phyloP scores from a whole-genome alignment of 2,329 filamentous ascomycete genomes.

The Aspergillus clavatus region DNA sequence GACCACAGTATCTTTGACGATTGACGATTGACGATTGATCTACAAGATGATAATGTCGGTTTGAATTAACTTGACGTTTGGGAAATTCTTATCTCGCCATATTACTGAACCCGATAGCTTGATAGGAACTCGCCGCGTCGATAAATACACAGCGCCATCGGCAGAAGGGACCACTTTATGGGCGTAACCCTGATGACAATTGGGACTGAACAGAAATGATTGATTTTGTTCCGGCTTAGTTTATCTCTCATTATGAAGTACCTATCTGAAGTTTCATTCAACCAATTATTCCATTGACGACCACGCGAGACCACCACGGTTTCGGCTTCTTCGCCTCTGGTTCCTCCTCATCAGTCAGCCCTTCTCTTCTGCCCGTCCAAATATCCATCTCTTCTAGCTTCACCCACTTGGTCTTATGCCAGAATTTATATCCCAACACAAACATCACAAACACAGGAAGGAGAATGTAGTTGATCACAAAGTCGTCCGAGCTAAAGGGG shows the following conservation, averaged over 20 bases:
- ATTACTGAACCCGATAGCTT: too few relatives aligned
- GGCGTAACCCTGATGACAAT: too few relatives aligned
- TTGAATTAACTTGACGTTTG: too few relatives aligned
- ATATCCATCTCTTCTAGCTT: slow-evolving; percentile 38
- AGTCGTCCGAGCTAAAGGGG: slow-evolving; percentile 47
- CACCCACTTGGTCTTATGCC: slow-evolving; percentile 35
- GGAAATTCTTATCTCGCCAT: too few relatives aligned
- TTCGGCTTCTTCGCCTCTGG: slow-evolving; percentile 2
- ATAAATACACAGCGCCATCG: too few relatives aligned
- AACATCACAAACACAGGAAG: slow-evolving; percentile 48
- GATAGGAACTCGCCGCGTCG: too few relatives aligned
- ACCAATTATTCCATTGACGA: slow-evolving; percentile 23
- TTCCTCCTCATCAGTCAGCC: slow-evolving; percentile 12
- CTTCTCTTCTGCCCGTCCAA: slow-evolving; percentile 32
- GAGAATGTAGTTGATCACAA: slow-evolving; percentile 54
- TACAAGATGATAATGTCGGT: too few relatives aligned
- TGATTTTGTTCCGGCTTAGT: too few relatives aligned
- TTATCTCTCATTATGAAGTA: not conserved
- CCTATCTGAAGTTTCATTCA: slow-evolving; percentile 1
- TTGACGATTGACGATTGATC: too few relatives aligned
- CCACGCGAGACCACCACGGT: slow-evolving; percentile 16
- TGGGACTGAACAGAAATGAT: too few relatives aligned
- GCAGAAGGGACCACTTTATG: too few relatives aligned
- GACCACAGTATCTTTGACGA: too few relatives aligned
- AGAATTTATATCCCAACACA: slow-evolving; percentile 45